Conservation (phyloP, 192 early-diverging fungal genomes). For the Coemansia sp. region DNA sequence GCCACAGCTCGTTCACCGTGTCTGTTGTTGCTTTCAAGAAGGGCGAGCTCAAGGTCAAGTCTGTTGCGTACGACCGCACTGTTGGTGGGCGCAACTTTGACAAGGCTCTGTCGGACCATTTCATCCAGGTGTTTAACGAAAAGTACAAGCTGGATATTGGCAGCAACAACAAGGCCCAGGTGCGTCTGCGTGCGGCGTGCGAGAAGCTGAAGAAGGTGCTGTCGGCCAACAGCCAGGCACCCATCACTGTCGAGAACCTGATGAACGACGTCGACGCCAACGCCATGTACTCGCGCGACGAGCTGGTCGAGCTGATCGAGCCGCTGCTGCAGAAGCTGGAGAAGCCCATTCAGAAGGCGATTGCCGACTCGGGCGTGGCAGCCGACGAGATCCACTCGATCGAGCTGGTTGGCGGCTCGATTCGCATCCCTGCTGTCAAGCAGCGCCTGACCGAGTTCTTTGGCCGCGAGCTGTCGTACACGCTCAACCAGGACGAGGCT, state of each 20-base stretch:
- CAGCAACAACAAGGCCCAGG: conserved; percentile 82
- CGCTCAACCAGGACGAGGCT: conserved; percentile 97
- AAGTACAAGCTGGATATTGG: conserved; percentile 96
- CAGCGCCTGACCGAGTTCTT: conserved; percentile 84
- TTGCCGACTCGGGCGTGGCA: conserved; percentile 70
- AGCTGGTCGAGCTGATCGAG: conserved; percentile 79
- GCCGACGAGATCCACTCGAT: conserved; percentile 88
- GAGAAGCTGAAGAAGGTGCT: conserved; percentile 98
- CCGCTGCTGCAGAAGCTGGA: conserved; percentile 70
- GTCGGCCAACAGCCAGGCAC: conserved; percentile 84
- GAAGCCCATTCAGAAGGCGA: conserved; percentile 69
- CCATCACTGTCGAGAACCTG: conserved; percentile 92
- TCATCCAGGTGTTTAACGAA: conserved; percentile 80
- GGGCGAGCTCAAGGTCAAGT: conserved; percentile 91
- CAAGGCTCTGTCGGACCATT: conserved; percentile 81
- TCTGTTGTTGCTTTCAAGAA: conserved; percentile 90
- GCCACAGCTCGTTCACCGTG: conserved; percentile 81
- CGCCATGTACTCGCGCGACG: conserved; percentile 74
- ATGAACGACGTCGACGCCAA: conserved; percentile 95
- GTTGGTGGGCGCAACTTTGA: conserved; percentile 97
- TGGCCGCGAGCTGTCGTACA: conserved; percentile 81
- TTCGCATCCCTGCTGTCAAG: conserved; percentile 94
- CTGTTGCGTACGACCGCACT: conserved; percentile 87
- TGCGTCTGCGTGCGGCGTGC: conserved; percentile 82
- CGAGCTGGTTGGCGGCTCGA: conserved; percentile 91